These are phyloP conservation scores for Castanea sativa DNA, from an alignment of 306 rosid species.

Conservation along the genomic window DNA sequence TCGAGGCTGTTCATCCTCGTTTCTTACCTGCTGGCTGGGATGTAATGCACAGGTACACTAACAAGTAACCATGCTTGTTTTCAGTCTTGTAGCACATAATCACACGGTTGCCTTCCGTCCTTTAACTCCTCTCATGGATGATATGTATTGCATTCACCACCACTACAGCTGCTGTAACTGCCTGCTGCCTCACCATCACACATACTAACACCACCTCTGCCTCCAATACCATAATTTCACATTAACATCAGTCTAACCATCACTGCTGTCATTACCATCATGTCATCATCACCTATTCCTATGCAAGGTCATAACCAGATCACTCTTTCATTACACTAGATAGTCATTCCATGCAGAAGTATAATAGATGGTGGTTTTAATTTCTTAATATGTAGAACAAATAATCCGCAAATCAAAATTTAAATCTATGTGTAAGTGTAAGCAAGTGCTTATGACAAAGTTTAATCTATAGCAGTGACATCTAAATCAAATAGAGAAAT, in stretches of 20 bases:
- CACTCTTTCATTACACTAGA: not conserved
- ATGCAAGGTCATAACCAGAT: not conserved
- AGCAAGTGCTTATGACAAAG: not conserved
- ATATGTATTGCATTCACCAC: not conserved
- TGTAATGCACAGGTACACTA: constrained; percentile 81
- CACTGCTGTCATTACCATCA: too few relatives aligned
- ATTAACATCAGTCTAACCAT: not conserved
- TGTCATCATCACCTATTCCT: not conserved
- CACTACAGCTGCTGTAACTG: not conserved
- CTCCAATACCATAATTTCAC: not conserved
- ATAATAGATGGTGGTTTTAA: not conserved
- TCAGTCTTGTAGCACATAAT: not conserved
- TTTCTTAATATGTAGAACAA: not conserved
- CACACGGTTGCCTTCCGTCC: not conserved
- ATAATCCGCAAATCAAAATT: not conserved
- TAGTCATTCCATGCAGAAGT: not conserved
- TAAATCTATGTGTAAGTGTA: not conserved
- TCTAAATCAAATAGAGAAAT: not conserved
- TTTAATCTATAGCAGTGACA: not conserved
- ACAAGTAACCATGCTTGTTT: constrained; percentile 9
- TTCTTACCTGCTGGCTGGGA: constrained; percentile 94
- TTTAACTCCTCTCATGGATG: not conserved
- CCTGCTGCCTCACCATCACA: not conserved
- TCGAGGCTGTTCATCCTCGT: constrained; percentile 77
- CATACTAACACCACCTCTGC: not conserved